Conservation (phyloP, 768 basidiomycete genomes). For the Suillus sp. region DNA sequence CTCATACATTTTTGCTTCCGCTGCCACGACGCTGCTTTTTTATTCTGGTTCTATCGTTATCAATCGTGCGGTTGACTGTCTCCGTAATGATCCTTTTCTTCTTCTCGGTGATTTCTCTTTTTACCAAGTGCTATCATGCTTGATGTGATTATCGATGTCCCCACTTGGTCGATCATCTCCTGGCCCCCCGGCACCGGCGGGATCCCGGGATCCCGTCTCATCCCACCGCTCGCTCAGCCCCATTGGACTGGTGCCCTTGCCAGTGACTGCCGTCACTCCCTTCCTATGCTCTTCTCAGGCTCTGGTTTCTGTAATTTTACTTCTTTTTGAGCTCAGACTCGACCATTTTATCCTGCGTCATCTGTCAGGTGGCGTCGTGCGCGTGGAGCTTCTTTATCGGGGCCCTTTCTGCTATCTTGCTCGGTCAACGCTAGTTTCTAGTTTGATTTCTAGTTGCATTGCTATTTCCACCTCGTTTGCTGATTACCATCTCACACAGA, state of each 20-base stretch:
- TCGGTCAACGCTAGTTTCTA: background rate
- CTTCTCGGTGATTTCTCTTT: constrained; percentile 19
- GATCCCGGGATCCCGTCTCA: constrained; percentile 1
- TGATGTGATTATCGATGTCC: background rate
- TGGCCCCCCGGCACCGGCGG: background rate
- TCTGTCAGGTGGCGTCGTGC: background rate
- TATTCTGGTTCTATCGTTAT: constrained; percentile 15
- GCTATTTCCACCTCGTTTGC: background rate
- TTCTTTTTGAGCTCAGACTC: background rate
- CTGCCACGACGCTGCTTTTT: constrained; percentile 1
- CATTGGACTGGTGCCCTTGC: background rate
- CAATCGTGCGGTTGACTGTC: background rate
- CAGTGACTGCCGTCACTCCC: background rate
- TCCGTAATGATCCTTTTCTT: constrained; percentile 1
- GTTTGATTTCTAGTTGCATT: background rate
- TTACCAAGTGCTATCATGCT: constrained; percentile 1
- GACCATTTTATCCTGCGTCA: background rate
- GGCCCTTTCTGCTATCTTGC: background rate
- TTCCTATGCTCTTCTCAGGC: background rate
- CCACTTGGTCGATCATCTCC: background rate
- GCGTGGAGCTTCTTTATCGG: background rate
- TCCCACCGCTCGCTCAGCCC: background rate
- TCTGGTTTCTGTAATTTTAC: background rate
- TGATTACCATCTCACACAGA: constrained; percentile 48
- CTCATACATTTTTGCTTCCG: constrained; percentile 12